phyloP scores from a whole-genome alignment of 306 rosid genomes.

The Casuarina cunninghamiana region DNA sequence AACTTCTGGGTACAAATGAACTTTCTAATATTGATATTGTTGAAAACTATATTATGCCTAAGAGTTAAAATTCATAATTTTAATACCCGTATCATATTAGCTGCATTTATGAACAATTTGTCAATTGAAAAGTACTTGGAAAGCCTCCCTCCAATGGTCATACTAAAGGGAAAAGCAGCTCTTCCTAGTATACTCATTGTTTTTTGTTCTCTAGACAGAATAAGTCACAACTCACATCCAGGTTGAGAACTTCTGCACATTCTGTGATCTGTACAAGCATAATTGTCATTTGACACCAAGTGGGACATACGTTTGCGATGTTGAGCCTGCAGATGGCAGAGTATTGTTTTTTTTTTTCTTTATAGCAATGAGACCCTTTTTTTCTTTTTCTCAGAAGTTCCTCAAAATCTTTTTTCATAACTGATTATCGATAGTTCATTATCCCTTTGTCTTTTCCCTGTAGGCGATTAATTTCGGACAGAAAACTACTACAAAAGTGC shows the following conservation, averaged over 20 bases:
- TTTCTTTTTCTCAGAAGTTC: not conserved
- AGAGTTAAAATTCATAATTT: not conserved
- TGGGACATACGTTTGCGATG: not conserved
- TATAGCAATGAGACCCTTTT: too few species aligned
- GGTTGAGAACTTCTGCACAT: not conserved
- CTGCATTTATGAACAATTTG: not conserved
- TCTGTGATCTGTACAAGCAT: not conserved
- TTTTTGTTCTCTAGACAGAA: not conserved
- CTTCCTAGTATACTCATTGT: not conserved
- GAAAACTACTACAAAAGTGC: not conserved
- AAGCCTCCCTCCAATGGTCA: not conserved
- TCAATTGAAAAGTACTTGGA: not conserved
- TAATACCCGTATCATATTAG: not conserved
- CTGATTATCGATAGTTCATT: not conserved
- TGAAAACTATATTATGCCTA: not conserved
- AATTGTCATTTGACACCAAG: not conserved
- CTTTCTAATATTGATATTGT: too few species aligned
- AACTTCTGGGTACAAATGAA: too few species aligned
- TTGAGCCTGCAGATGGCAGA: not conserved
- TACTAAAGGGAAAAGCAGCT: not conserved
- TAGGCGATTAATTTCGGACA: not conserved
- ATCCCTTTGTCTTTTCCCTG: not conserved
- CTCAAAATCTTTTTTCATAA: not conserved
- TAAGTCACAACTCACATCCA: not conserved
- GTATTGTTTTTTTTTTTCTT: not conserved